Conservation (phyloP, 2,329 filamentous ascomycete species). For the Sporothrix phasma region DNA sequence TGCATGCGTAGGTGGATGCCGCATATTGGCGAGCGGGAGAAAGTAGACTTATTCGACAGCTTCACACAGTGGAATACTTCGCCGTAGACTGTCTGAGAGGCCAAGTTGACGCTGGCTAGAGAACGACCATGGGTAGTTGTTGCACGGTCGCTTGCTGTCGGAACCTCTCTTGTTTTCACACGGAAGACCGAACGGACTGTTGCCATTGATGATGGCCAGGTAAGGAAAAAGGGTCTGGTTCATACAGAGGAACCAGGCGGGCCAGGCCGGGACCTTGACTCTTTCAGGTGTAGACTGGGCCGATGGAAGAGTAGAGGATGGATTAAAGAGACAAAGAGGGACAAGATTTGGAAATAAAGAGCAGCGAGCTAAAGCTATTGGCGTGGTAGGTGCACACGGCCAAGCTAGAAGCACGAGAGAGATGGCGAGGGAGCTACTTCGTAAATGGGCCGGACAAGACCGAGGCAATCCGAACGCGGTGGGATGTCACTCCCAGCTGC, state of each 20-base stretch:
- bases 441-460: not conserved
- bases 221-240: not conserved
- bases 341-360: not conserved
- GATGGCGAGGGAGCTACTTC: not conserved
- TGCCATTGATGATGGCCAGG: too few species aligned
- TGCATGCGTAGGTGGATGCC: not conserved
- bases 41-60: not conserved
- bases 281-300: slow-evolving; percentile 3
- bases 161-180: too few species aligned
- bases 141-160: too few species aligned
- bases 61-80: too few species aligned
- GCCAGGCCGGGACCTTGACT: slow-evolving; percentile 11
- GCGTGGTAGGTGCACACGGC: not conserved
- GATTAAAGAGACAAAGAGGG: not conserved
- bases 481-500: not conserved
- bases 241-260: not conserved
- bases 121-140: not conserved
- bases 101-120: not conserved
- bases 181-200: too few species aligned
- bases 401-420: not conserved
- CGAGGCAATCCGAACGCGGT: not conserved
- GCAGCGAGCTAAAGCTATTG: not conserved
- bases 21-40: not conserved
- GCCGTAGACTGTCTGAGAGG: not conserved
- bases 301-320: too few species aligned